Percentiles rank a stretch among this genome's conserved stretches.
phyloP scores from a whole-genome alignment of 805 yeast species.

The Candida silvatica region DNA sequence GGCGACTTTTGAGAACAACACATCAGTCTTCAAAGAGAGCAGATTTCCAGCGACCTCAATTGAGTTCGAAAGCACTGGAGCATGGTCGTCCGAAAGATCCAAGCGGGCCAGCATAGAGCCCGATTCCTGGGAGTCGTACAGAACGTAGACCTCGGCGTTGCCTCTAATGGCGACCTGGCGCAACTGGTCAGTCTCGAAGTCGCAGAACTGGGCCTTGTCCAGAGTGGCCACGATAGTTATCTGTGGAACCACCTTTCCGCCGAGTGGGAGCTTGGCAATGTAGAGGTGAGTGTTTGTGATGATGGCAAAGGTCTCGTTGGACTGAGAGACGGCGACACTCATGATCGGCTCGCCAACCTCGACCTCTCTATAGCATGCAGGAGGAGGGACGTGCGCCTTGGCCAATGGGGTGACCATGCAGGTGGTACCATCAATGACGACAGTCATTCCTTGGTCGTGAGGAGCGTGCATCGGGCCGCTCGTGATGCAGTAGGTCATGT shows the following conservation, averaged over 20 bases:
- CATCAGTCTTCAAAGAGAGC: slow-evolving; percentile 45
- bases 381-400: slow-evolving; percentile 91
- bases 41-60: slow-evolving; percentile 16
- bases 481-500: slow-evolving; percentile 53
- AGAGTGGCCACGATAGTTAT: slow-evolving; percentile 33
- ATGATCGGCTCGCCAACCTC: slow-evolving; percentile 44
- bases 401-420: slow-evolving; percentile 75
- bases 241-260: slow-evolving; percentile 30
- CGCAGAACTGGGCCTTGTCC: slow-evolving; percentile 26
- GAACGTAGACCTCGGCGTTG: slow-evolving; percentile 45
- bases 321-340: slow-evolving; percentile 55
- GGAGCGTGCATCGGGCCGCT: slow-evolving; percentile 67
- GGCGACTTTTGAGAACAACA: slow-evolving; percentile 43
- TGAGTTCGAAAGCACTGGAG: slow-evolving; percentile 30
- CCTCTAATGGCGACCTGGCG: slow-evolving; percentile 59
- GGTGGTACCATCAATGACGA: slow-evolving; percentile 71
- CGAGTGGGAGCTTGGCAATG: slow-evolving; percentile 28
- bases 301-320: slow-evolving; percentile 52
- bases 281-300: slow-evolving; percentile 38
- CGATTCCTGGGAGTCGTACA: slow-evolving; percentile 39
- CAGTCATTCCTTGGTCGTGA: slow-evolving; percentile 65
- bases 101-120: slow-evolving; percentile 35
- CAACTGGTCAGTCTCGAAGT: slow-evolving; percentile 32
- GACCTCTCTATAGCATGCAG: slow-evolving; percentile 67
- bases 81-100: slow-evolving; percentile 33